Percentiles rank a stretch among this genome's conserved stretches.
These are phyloP conservation scores for Cryptococcus neoformans DNA, from an alignment of 1,284 basidiomycete species.

Conservation along the genomic window DNA sequence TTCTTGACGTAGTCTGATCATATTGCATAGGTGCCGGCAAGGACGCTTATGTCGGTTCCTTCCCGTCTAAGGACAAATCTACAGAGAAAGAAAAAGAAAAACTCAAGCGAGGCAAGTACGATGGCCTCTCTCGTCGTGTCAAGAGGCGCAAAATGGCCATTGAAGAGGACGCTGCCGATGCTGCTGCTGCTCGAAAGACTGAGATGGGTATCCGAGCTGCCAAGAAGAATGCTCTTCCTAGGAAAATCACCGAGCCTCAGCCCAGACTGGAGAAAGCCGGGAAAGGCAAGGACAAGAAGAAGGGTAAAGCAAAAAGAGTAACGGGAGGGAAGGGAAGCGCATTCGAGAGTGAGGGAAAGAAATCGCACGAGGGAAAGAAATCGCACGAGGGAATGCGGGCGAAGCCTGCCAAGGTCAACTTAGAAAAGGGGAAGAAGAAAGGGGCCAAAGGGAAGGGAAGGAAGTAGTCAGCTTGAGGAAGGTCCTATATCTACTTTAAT, in stretches of 20 bases:
- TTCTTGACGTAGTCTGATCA: background rate
- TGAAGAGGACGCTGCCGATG: conserved; percentile 66
- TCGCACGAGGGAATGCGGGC: conserved; percentile 31
- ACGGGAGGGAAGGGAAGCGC: conserved; percentile 3
- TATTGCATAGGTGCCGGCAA: conserved; percentile 63
- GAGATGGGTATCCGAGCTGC: conserved; percentile 76
- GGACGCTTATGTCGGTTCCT: conserved; percentile 63
- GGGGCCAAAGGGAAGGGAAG: conserved; percentile 20
- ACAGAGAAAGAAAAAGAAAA: conserved; percentile 47
- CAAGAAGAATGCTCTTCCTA: conserved; percentile 68
- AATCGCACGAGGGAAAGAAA: conserved; percentile 3
- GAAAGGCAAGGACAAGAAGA: conserved; percentile 12
- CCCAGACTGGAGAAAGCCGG: background rate
- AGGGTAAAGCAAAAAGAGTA: background rate
- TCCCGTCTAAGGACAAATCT: conserved; percentile 28
- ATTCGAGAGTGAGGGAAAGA: conserved; percentile 1
- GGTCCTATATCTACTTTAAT: too few relatives aligned
- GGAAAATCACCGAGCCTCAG: conserved; percentile 52
- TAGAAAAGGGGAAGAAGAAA: conserved; percentile 39
- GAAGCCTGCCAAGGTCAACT: conserved; percentile 35
- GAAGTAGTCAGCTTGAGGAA: background rate
- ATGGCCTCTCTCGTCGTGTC: conserved; percentile 63
- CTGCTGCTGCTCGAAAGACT: conserved; percentile 55
- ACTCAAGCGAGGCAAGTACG: conserved; percentile 72
- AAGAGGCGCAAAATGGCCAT: conserved; percentile 82